A percentile compares a stretch with the other conserved stretches of the same genome.
Conservation (phyloP, 345 rosid species). For the Boechera divaricarpa region DNA sequence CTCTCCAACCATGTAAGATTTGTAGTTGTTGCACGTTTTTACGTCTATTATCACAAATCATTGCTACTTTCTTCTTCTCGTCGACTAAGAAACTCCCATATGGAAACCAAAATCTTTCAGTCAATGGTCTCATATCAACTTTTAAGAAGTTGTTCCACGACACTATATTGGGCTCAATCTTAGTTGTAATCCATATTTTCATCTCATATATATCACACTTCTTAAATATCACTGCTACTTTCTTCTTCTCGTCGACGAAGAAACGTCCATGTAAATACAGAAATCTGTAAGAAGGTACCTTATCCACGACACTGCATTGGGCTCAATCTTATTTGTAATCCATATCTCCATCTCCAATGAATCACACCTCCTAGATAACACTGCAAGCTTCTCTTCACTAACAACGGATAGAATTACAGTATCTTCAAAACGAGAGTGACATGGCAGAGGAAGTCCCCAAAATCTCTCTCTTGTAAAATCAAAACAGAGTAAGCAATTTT, state of each 20-base stretch:
- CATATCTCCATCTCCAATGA: neutral
- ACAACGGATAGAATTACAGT: neutral
- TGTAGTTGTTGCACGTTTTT: neutral
- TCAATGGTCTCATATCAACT: neutral
- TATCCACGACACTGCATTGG: neutral
- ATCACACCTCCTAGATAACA: neutral
- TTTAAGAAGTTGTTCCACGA: neutral
- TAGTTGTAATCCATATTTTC: neutral
- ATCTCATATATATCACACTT: neutral
- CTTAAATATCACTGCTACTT: neutral
- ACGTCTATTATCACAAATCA: neutral
- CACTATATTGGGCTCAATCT: neutral
- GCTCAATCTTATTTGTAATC: neutral
- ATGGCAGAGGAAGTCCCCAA: neutral
- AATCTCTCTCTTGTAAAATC: conserved; percentile 8
- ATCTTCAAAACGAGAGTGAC: neutral
- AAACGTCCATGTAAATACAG: neutral
- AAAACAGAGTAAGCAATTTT: neutral
- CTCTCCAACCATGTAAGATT: neutral
- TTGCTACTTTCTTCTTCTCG: neutral
- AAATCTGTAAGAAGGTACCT: neutral
- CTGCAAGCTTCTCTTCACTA: neutral
- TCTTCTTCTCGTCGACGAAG: neutral
- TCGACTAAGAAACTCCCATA: neutral
- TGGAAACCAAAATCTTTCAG: neutral